Conservation (phyloP, 331 rosid species). For the Saraca asoca region DNA sequence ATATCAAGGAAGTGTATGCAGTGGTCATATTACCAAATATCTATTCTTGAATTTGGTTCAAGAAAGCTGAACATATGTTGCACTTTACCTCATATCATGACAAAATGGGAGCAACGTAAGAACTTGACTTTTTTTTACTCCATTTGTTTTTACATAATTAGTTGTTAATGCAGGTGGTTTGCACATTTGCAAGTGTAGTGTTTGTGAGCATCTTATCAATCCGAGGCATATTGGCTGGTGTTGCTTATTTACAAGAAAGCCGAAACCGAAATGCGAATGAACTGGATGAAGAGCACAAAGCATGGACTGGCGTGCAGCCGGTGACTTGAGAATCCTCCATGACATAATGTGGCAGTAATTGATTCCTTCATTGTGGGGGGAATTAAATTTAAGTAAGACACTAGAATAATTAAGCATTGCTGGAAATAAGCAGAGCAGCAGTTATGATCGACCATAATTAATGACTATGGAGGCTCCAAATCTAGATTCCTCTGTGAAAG, state of each 20-base stretch:
- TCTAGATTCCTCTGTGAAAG: too few species aligned
- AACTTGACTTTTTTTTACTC: too few species aligned
- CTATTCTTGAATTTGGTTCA: neutral
- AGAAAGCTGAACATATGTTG: neutral
- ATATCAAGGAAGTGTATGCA: neutral
- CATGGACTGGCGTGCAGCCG: constrained; percentile 37
- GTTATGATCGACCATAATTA: too few species aligned
- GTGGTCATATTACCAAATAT: neutral
- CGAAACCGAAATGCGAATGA: constrained; percentile 19
- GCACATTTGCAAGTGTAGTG: constrained; percentile 73
- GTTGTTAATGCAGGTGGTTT: constrained; percentile 56
- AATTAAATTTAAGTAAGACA: too few species aligned
- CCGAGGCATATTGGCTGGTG: constrained; percentile 75
- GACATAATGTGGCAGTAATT: too few species aligned
- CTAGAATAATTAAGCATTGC: too few species aligned
- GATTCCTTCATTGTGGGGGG: too few species aligned
- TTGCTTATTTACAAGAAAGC: constrained; percentile 44
- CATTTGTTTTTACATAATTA: constrained; percentile 1
- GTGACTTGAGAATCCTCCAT: constrained; percentile 20
- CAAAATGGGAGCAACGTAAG: too few species aligned
- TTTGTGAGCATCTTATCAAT: constrained; percentile 74
- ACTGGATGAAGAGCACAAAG: constrained; percentile 28
- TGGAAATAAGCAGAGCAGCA: too few species aligned
- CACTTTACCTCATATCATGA: too few species aligned
- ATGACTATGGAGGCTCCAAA: too few species aligned